A percentile compares a stretch with the other conserved stretches of the same genome.
Evolutionary conservation across 1,284 basidiomycete species (phyloP).

Genomic region (Cutaneotrichosporon sp.): DNA sequence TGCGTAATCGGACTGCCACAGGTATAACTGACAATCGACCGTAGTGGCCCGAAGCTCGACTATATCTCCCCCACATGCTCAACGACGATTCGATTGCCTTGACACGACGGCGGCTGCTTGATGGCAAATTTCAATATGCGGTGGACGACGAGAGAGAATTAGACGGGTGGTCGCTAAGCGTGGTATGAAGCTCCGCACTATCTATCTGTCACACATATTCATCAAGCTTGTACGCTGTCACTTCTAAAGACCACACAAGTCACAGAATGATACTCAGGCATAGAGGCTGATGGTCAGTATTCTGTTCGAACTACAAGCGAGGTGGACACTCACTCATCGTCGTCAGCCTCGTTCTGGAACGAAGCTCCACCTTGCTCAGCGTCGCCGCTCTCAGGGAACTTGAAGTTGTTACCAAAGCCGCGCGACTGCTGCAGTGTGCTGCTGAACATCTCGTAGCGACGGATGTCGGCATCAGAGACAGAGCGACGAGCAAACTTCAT

Average conservation of each 20-base stretch:
- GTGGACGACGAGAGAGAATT: conserved; percentile 2
- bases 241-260: background rate
- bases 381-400: conserved; percentile 75
- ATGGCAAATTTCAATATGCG: conserved; percentile 13
- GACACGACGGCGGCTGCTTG: no score
- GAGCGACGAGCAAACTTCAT: conserved; percentile 67
- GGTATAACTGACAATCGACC: background rate
- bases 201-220: conserved; percentile 3
- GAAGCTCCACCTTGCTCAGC: conserved; percentile 51
- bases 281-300: conserved; percentile 10
- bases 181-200: background rate
- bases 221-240: background rate
- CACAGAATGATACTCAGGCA: conserved; percentile 11
- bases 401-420: conserved; percentile 46
- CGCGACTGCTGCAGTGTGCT: conserved; percentile 46
- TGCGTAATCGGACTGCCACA: background rate
- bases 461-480: conserved; percentile 89
- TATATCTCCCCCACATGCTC: conserved; percentile 23
- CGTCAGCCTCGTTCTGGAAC: conserved; percentile 49
- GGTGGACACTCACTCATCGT: conserved; percentile 35
- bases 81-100: background rate
- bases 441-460: conserved; percentile 52
- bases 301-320: background rate
- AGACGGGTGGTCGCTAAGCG: background rate
- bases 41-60: conserved; percentile 35